Evolutionary conservation across 345 rosid genomes (phyloP).

Genomic region (Moricandia moricandioides): DNA sequence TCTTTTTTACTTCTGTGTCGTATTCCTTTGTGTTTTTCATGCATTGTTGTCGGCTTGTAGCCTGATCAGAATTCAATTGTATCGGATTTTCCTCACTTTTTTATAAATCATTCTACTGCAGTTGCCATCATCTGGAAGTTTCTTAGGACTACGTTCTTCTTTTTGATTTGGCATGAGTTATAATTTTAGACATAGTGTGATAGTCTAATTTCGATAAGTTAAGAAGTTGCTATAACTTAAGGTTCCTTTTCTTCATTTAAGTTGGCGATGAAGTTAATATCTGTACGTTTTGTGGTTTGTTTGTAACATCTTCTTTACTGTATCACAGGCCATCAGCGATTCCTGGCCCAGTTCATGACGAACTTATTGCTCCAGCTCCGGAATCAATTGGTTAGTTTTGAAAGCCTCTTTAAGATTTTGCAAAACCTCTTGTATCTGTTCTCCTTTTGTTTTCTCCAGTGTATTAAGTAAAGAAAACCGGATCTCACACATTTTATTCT

Average conservation of each 20-base stretch:
- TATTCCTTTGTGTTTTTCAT: constrained; percentile 10
- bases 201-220: background rate
- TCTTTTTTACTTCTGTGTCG: constrained; percentile 19
- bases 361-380: constrained; percentile 74
- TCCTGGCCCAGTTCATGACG: constrained; percentile 95
- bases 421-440: background rate
- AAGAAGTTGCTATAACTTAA: background rate
- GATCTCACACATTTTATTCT: constrained; percentile 25
- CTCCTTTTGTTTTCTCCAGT: background rate
- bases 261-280: constrained; percentile 14
- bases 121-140: constrained; percentile 8
- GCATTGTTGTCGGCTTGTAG: constrained; percentile 1
- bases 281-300: background rate
- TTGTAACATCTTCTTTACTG: constrained; percentile 15
- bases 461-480: constrained; percentile 1
- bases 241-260: background rate
- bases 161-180: background rate
- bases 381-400: constrained; percentile 82
- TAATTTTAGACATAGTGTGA: background rate
- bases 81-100: background rate
- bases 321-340: constrained; percentile 80
- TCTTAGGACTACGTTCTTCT: constrained; percentile 3
- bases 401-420: constrained; percentile 12
- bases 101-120: background rate
- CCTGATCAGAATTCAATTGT: constrained; percentile 6